A percentile compares a stretch with the other conserved stretches of the same genome.
Evolutionary conservation across 2,329 filamentous ascomycete species (phyloP).

Genomic region (Cladophialophora carrionii): DNA sequence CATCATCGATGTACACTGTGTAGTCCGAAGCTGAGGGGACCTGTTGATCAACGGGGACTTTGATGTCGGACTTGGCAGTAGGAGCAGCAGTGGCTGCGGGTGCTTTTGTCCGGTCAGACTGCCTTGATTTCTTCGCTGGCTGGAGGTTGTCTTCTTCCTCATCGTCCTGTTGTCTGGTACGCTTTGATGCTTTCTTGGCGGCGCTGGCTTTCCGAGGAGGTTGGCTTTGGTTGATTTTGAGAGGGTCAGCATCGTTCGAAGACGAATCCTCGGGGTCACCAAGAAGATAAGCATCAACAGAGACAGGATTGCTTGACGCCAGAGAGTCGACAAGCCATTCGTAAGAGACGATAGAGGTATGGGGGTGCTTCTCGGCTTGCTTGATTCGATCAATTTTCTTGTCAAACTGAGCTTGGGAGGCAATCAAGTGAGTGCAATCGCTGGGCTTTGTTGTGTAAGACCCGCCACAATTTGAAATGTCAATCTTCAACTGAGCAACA

Average conservation of each 20-base stretch:
- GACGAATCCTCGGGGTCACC: conserved; percentile 5
- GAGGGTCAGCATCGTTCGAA: background rate
- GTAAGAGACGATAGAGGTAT: conserved; percentile 20
- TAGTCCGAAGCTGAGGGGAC: conserved; percentile 45
- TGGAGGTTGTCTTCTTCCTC: conserved; percentile 18
- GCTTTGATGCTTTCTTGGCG: conserved; percentile 21
- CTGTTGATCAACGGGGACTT: conserved; percentile 58
- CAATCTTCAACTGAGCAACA: conserved; percentile 38
- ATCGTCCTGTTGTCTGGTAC: conserved; percentile 23
- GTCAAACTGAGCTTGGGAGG: conserved; percentile 45
- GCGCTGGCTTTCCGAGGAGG: conserved; percentile 6
- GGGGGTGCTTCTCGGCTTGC: conserved; percentile 10
- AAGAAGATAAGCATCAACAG: conserved; percentile 19
- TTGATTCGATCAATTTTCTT: conserved; percentile 37
- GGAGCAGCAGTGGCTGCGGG: conserved; percentile 32
- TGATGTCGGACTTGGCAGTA: conserved; percentile 44
- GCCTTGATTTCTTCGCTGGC: conserved; percentile 17
- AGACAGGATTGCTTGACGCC: conserved; percentile 16
- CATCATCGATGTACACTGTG: conserved; percentile 67
- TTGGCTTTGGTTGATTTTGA: background rate
- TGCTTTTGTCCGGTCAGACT: conserved; percentile 14
- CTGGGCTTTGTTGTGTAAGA: conserved; percentile 42
- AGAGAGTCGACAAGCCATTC: conserved; percentile 31
- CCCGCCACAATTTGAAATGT: conserved; percentile 45
- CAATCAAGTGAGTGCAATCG: conserved; percentile 47